Evolutionary conservation across 495 filamentous ascomycete genomes (phyloP).

Genomic region (Aspergillus nidulans): DNA sequence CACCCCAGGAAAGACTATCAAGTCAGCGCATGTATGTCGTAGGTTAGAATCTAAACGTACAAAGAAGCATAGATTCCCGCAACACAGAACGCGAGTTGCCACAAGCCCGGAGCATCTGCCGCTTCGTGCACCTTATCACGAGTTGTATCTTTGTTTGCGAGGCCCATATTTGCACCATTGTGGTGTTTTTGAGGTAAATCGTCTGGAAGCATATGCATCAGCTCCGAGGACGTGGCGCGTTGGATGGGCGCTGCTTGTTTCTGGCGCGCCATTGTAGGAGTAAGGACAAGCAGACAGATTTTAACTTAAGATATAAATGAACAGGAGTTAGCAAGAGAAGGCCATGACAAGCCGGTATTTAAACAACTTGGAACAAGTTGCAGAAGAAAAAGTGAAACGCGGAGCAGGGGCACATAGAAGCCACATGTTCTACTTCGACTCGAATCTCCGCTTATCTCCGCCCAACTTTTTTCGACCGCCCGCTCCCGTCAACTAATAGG

Average conservation of each 20-base stretch:
- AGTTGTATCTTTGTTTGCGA: constrained; percentile 37
- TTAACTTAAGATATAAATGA: background rate
- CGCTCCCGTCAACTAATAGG: background rate
- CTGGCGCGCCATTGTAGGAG: constrained; percentile 58
- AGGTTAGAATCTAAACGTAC: constrained; percentile 49
- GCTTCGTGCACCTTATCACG: constrained; percentile 26
- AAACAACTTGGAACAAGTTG: background rate
- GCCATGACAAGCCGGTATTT: background rate
- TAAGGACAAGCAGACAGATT: background rate
- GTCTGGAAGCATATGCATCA: constrained; percentile 40
- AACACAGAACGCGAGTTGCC: constrained; percentile 80
- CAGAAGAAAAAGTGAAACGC: background rate
- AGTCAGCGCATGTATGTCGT: constrained; percentile 14
- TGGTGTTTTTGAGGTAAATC: constrained; percentile 24
- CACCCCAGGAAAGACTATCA: constrained; percentile 87
- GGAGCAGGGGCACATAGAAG: constrained; percentile 25
- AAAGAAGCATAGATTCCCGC: constrained; percentile 94
- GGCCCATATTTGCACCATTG: constrained; percentile 20
- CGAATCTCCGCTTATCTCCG: constrained; percentile 18
- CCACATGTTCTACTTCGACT: constrained; percentile 35
- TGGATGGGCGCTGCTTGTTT: constrained; percentile 66
- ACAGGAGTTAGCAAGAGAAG: background rate
- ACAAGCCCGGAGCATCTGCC: constrained; percentile 47
- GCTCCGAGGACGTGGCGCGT: constrained; percentile 61
- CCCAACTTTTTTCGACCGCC: constrained; percentile 10